Base-by-base conservation (phyloP, 1,139 yeast genomes). In the Diutina mesorugosa region DNA sequence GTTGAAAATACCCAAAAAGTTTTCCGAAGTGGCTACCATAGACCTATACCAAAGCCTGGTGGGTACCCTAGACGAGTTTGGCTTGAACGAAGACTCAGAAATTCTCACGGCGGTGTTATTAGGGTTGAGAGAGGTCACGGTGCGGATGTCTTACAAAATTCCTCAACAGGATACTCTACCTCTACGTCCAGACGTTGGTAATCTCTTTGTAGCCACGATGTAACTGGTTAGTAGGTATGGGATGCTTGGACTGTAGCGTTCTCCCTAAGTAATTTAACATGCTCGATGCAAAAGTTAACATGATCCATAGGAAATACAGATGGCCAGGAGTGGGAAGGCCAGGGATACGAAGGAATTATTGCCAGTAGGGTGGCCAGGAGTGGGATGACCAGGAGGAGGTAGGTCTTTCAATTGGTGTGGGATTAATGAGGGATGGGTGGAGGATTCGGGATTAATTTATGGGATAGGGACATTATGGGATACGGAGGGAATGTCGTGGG, bases 11-110 rank as follows among this genome's bases (percentile, higher is more conserved):
- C 78, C 78, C 14, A 72, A 69, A 59, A 73, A 67, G 59, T 74
- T 64, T 59, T 60, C 68, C 10, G 78, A 74, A 56, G 61, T 65
- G 10, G 79, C 77, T 4, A 67, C 61, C 54, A 57, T 75, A 21
- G 77, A 74, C 55, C 18, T 70, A 5, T 76, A 76, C 59, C 78
- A 75, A 59, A 71, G 70, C 47, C 54, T 28, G 32, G 16, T 32
- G 4, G 29, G 29, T 16, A 12, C 16, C 1, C 18, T 8, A 5
- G n/a, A 8, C 9, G 10, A 10, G 9, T 21, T n/a, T 18, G 53
- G 45, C n/a, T 8, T 50, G 6, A 18, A 50, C 10, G 45, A 6
- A 1, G 45, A 50, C 29, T 29, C n/a, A 9, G 12, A n/a, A 29
- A 45, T 50, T 45, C 18, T 50, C 7, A 32, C 32, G 7, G 29